A percentile compares a stretch with the other conserved stretches of the same genome.
Conservation (phyloP, 148 eudicot species). For the Camellia sinensis region DNA sequence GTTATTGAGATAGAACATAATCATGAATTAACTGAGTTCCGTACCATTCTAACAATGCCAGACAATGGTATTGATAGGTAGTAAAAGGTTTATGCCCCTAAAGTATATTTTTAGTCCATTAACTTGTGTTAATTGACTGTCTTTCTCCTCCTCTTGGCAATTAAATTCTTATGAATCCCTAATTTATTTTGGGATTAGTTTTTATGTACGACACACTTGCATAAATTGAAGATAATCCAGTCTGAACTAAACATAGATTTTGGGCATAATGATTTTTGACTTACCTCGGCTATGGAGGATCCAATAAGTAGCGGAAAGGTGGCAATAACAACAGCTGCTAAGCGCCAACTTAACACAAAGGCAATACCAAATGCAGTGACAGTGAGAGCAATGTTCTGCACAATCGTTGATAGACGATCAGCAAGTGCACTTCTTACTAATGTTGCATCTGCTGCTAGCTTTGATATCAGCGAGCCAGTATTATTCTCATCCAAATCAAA, state of each 20-base stretch:
- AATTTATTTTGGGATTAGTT: no score
- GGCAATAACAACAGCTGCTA: slow-evolving; percentile 49
- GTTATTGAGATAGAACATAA: not conserved
- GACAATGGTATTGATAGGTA: no score
- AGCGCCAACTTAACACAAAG: slow-evolving; percentile 61
- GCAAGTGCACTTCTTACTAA: slow-evolving; percentile 63
- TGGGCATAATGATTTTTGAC: not conserved
- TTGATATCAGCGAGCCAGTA: slow-evolving; percentile 54
- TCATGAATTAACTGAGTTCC: not conserved
- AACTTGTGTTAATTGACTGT: no score
- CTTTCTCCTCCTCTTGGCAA: no score
- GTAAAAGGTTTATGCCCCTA: no score
- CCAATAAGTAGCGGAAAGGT: slow-evolving; percentile 61
- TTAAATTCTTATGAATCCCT: no score
- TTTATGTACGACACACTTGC: no score
- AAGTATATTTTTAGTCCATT: no score
- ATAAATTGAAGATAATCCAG: no score
- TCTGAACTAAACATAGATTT: not conserved
- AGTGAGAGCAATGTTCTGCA: slow-evolving; percentile 56
- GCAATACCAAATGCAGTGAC: slow-evolving; percentile 57
- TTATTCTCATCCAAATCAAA: slow-evolving; percentile 60
- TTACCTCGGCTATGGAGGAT: slow-evolving; percentile 63
- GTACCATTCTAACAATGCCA: not conserved
- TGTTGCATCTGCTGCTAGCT: slow-evolving; percentile 67
- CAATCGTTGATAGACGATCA: slow-evolving; percentile 57